Percentiles rank a stretch among this genome's conserved stretches.
These are phyloP conservation scores for Tulasnella calospora DNA, from an alignment of 768 basidiomycete genomes.

Conservation along the genomic window DNA sequence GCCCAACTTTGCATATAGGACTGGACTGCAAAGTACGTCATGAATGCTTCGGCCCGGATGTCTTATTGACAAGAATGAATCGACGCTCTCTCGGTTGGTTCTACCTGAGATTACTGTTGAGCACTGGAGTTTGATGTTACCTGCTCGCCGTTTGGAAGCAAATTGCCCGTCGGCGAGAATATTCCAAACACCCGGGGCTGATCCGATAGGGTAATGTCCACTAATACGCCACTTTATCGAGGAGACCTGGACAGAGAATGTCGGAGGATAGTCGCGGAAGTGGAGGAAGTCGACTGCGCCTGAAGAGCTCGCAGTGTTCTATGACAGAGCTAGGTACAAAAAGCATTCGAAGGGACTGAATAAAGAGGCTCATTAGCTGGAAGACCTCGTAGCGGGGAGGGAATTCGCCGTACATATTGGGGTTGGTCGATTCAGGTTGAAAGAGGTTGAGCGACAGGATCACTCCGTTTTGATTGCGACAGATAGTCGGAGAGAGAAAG, in stretches of 20 bases:
- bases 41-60: background rate
- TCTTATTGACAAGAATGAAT: background rate
- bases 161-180: background rate
- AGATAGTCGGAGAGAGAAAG: conserved; percentile 48
- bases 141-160: background rate
- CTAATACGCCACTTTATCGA: background rate
- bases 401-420: background rate
- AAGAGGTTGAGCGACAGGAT: background rate
- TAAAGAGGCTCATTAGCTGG: background rate
- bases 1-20: background rate
- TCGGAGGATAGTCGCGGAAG: background rate
- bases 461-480: background rate
- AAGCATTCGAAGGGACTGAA: background rate
- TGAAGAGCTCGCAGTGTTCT: background rate
- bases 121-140: background rate
- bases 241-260: background rate
- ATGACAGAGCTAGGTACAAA: background rate
- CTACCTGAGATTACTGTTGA: too few relatives aligned
- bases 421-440: background rate
- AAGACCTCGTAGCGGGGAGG: background rate
- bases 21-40: background rate
- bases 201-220: background rate
- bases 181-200: background rate
- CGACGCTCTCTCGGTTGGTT: background rate
- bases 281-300: background rate